These are phyloP conservation scores for Cyclotella cryptica DNA, from an alignment of 108 stramenopile genomes.

Conservation along the genomic window DNA sequence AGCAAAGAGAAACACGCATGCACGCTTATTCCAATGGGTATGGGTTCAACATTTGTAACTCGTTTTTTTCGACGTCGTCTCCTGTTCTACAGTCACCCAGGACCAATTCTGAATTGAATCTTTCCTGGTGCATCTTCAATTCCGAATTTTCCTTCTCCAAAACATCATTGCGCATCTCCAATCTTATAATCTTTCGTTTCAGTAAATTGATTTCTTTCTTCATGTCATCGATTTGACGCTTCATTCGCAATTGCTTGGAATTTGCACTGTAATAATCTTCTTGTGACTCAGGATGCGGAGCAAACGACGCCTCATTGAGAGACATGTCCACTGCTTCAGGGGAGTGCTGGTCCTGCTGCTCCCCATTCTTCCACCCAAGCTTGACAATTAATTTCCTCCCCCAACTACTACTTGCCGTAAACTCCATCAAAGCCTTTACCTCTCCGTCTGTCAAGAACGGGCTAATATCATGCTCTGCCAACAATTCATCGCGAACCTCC, in stretches of 20 bases:
- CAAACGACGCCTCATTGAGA: neutral
- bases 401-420: conserved; percentile 38
- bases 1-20: too few relatives aligned
- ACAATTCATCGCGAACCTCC: conserved; percentile 37
- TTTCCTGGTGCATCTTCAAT: neutral
- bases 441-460: conserved; percentile 39
- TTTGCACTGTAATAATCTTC: neutral
- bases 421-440: conserved; percentile 32
- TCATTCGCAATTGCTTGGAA: neutral
- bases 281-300: neutral
- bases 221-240: conserved; percentile 20
- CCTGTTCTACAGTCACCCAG: too few relatives aligned
- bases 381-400: conserved; percentile 34
- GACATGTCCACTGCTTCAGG: neutral
- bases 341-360: neutral
- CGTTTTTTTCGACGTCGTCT: too few relatives aligned
- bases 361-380: conserved; percentile 20
- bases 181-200: conserved; percentile 14
- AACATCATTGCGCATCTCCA: conserved; percentile 23
- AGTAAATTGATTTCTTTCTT: conserved; percentile 25
- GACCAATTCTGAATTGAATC: neutral
- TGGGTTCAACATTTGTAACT: too few relatives aligned
- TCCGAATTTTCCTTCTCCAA: conserved; percentile 25
- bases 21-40: too few relatives aligned
- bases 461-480: conserved; percentile 25